These are phyloP conservation scores for Phaffomyces antillensis DNA, from an alignment of 805 yeast genomes.

Conservation along the genomic window DNA sequence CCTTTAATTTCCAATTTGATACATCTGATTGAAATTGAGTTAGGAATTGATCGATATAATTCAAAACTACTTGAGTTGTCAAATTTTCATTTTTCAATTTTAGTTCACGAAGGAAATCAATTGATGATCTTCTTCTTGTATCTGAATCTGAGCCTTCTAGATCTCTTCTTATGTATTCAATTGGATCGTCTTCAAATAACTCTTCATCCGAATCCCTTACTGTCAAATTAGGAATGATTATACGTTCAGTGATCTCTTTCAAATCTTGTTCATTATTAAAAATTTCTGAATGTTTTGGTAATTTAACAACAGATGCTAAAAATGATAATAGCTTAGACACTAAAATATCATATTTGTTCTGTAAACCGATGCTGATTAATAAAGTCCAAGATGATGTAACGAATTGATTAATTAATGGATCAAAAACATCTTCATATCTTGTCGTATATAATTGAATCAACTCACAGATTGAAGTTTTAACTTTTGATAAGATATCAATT, in stretches of 20 bases:
- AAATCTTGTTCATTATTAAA: slow-evolving; percentile 58
- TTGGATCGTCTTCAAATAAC: slow-evolving; percentile 93
- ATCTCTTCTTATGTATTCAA: slow-evolving; percentile 86
- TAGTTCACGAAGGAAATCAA: slow-evolving; percentile 82
- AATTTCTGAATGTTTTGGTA: slow-evolving; percentile 59
- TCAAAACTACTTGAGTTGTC: slow-evolving; percentile 69
- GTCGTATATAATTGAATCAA: slow-evolving; percentile 79
- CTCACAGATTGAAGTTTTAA: slow-evolving; percentile 80
- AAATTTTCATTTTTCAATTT: slow-evolving; percentile 69
- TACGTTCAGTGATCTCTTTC: slow-evolving; percentile 71
- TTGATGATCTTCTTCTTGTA: slow-evolving; percentile 87
- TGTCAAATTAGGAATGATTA: slow-evolving; percentile 82
- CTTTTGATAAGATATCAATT: slow-evolving; percentile 59
- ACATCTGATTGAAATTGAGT: slow-evolving; percentile 36
- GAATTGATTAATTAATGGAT: slow-evolving; percentile 66
- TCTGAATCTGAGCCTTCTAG: slow-evolving; percentile 93
- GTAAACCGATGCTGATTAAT: slow-evolving; percentile 55
- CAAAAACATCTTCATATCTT: slow-evolving; percentile 88
- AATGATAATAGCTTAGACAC: slow-evolving; percentile 77
- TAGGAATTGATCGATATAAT: slow-evolving; percentile 63
- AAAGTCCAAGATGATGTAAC: slow-evolving; percentile 79
- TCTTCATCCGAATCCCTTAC: slow-evolving; percentile 88
- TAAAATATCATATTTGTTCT: slow-evolving; percentile 76
- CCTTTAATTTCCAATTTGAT: slow-evolving; percentile 76
- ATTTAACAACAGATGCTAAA: slow-evolving; percentile 71